These are phyloP conservation scores for Globisporangium polare DNA, from an alignment of 352 stramenopile genomes.

Conservation along the genomic window DNA sequence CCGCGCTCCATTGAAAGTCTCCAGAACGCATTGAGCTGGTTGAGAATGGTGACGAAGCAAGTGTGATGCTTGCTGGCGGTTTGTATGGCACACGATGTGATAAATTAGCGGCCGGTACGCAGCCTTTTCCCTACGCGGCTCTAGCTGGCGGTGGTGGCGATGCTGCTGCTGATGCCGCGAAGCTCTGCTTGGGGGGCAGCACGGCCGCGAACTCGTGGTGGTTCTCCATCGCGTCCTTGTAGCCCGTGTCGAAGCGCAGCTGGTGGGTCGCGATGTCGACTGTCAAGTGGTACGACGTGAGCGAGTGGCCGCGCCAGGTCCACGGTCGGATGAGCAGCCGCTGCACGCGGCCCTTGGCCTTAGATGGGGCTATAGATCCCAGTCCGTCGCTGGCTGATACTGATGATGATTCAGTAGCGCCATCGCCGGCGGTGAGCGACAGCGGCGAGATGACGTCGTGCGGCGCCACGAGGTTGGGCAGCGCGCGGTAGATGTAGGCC, in stretches of 20 bases:
- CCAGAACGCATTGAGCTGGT: background rate
- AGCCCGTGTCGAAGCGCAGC: slow-evolving; percentile 53
- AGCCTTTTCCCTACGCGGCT: background rate
- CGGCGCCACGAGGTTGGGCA: slow-evolving; percentile 40
- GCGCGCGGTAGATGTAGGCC: slow-evolving; percentile 37
- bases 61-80: background rate
- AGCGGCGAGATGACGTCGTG: slow-evolving; percentile 45
- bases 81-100: background rate
- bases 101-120: background rate
- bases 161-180: background rate
- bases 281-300: slow-evolving; percentile 54
- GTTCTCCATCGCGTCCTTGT: slow-evolving; percentile 50
- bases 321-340: slow-evolving; percentile 58
- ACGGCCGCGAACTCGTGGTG: slow-evolving; percentile 45
- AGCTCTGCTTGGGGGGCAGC: slow-evolving; percentile 23
- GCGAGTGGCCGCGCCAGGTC: slow-evolving; percentile 51
- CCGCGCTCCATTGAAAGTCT: background rate
- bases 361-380: background rate
- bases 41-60: background rate
- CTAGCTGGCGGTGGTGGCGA: background rate
- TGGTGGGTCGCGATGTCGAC: slow-evolving; percentile 49
- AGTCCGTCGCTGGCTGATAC: background rate
- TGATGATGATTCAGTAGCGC: slow-evolving; percentile 6
- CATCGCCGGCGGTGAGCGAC: slow-evolving; percentile 13
- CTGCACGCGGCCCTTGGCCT: slow-evolving; percentile 11